These are phyloP conservation scores for Psophocarpus tetragonolobus DNA, from an alignment of 306 rosid species.

Conservation along the genomic window DNA sequence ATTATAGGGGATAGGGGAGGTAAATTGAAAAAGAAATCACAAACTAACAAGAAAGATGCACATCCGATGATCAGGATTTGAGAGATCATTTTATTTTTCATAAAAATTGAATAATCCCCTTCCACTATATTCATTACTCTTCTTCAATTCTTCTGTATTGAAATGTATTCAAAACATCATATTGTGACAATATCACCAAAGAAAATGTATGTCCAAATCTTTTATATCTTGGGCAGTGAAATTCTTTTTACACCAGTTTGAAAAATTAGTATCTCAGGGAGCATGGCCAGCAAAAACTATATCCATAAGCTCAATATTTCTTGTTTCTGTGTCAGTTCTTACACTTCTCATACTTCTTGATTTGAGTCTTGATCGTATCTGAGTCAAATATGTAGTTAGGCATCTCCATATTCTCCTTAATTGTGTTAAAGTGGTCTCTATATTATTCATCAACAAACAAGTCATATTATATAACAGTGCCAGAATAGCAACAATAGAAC, in stretches of 20 bases:
- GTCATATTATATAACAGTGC: constrained; percentile 12
- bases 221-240: neutral
- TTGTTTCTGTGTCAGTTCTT: neutral
- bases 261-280: neutral
- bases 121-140: no score
- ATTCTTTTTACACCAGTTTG: neutral
- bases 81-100: no score
- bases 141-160: neutral
- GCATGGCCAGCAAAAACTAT: constrained; percentile 9
- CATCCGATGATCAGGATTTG: neutral
- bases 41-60: neutral
- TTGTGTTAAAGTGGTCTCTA: constrained; percentile 14
- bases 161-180: neutral
- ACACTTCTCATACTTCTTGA: neutral
- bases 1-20: neutral
- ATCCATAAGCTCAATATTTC: constrained; percentile 28
- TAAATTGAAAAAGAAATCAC: no score
- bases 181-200: neutral
- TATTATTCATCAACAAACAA: constrained; percentile 9
- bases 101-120: neutral
- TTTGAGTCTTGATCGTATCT: neutral
- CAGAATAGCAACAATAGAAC: constrained; percentile 16
- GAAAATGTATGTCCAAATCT: neutral
- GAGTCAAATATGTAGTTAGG: neutral
- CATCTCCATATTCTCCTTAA: constrained; percentile 31